These are phyloP conservation scores for Fusarium protoensiforme DNA, from an alignment of 2,329 filamentous ascomycete species.

Conservation along the genomic window DNA sequence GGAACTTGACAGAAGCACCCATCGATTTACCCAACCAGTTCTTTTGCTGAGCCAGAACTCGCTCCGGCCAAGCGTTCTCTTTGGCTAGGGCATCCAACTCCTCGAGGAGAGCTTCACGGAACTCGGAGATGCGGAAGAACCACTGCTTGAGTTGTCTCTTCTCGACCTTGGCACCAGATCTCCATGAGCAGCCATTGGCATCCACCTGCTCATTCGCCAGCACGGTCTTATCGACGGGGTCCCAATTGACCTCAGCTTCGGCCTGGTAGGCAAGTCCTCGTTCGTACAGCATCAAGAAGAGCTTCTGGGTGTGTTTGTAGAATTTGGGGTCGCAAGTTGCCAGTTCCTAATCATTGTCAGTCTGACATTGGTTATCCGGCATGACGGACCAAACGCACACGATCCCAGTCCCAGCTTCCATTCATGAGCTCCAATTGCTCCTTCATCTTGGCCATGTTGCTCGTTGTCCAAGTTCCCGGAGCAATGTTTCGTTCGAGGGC, in stretches of 20 bases:
- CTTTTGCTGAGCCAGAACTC: constrained; percentile 83
- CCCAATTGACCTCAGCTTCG: constrained; percentile 88
- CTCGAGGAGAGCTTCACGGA: constrained; percentile 76
- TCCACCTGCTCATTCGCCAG: constrained; percentile 96
- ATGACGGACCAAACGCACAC: constrained; percentile 65
- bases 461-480: constrained; percentile 81
- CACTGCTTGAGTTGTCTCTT: constrained; percentile 85
- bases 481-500: constrained; percentile 84
- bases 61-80: constrained; percentile 80
- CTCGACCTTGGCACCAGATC: constrained; percentile 86
- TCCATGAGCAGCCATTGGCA: constrained; percentile 84
- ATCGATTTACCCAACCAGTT: constrained; percentile 89
- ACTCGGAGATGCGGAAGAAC: constrained; percentile 88
- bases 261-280: constrained; percentile 84
- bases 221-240: constrained; percentile 89
- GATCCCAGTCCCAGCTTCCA: constrained; percentile 84
- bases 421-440: constrained; percentile 83
- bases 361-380: not conserved
- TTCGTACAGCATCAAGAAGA: constrained; percentile 82
- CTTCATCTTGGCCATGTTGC: constrained; percentile 89
- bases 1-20: constrained; percentile 79
- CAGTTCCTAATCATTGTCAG: constrained; percentile 70
- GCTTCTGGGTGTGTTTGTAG: constrained; percentile 88
- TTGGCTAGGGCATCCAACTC: constrained; percentile 75
- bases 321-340: constrained; percentile 86